Conservation (phyloP, 2,329 filamentous ascomycete species). For the Nothophaeocryptopus gaeumannii region DNA sequence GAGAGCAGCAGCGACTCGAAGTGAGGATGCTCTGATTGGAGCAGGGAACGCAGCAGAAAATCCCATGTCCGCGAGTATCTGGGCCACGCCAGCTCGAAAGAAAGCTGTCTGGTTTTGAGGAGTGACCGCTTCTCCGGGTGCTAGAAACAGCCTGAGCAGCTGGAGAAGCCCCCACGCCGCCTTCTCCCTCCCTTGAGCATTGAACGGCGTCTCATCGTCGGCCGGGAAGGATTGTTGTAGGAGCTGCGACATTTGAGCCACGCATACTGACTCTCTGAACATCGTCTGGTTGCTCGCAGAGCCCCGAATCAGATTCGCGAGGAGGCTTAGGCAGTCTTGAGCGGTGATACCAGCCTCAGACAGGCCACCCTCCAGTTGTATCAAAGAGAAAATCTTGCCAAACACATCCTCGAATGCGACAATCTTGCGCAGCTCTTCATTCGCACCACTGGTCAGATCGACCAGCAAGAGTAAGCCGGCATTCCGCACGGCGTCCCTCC, state of each 20-base stretch:
- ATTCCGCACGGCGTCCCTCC: conserved; percentile 81
- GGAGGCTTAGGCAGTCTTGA: conserved; percentile 86
- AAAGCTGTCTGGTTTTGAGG: conserved; percentile 81
- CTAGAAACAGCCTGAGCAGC: conserved; percentile 81
- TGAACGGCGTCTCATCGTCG: conserved; percentile 28
- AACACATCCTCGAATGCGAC: conserved; percentile 96
- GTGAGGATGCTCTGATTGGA: conserved; percentile 79
- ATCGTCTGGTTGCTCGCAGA: conserved; percentile 91
- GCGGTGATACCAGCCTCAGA: conserved; percentile 80
- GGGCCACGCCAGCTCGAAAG: conserved; percentile 76
- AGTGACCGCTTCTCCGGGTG: conserved; percentile 75
- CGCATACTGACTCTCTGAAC: conserved; percentile 85
- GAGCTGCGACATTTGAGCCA: conserved; percentile 68
- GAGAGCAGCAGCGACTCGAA: conserved; percentile 81
- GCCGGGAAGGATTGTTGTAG: conserved; percentile 54
- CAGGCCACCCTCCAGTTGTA: conserved; percentile 77
- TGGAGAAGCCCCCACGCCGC: conserved; percentile 89
- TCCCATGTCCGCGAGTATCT: conserved; percentile 75
- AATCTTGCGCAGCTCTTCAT: conserved; percentile 86
- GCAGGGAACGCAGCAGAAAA: conserved; percentile 72
- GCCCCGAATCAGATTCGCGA: conserved; percentile 82
- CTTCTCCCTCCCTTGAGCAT: conserved; percentile 67
- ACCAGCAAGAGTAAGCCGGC: conserved; percentile 83
- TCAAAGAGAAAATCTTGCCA: conserved; percentile 77
- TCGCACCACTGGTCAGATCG: conserved; percentile 74